Percentiles rank a stretch among this genome's conserved stretches.
Evolutionary conservation across 2,329 filamentous ascomycete species (phyloP).

Genomic region (Cordyceps pruinosa): DNA sequence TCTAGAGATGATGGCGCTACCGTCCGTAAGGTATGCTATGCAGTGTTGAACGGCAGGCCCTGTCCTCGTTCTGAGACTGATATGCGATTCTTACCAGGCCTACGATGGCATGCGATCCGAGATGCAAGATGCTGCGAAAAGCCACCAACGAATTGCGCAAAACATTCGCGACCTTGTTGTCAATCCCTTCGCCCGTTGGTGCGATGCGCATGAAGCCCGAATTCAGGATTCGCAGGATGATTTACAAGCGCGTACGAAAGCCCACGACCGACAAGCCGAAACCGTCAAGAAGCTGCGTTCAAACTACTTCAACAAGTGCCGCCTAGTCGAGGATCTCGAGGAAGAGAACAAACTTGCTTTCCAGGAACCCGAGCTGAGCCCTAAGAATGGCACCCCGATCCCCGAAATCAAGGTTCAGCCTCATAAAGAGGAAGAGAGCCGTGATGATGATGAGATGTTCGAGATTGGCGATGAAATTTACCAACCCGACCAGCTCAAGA

Average conservation of each 20-base stretch:
- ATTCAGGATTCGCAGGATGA: constrained; percentile 94
- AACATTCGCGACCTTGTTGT: constrained; percentile 96
- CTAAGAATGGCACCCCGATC: constrained; percentile 51
- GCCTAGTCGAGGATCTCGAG: constrained; percentile 89
- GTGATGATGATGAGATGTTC: constrained; percentile 73
- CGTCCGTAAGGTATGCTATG: constrained; percentile 69
- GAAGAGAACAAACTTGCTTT: constrained; percentile 99
- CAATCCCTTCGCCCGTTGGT: constrained; percentile 90
- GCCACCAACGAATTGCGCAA: constrained; percentile 90
- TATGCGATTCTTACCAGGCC: constrained; percentile 47
- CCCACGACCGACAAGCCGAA: constrained; percentile 87
- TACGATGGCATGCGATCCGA: constrained; percentile 89
- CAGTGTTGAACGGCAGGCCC: neutral
- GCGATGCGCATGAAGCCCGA: constrained; percentile 85
- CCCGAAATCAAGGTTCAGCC: constrained; percentile 85
- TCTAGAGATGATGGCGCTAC: constrained; percentile 89
- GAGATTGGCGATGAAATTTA: constrained; percentile 91
- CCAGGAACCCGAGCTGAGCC: constrained; percentile 72
- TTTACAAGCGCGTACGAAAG: constrained; percentile 81
- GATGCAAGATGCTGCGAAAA: constrained; percentile 85
- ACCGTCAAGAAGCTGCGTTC: constrained; percentile 86
- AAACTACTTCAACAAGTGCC: constrained; percentile 98
- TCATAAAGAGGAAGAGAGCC: constrained; percentile 53
- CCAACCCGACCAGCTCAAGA: constrained; percentile 79
- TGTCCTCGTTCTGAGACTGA: constrained; percentile 12